Conservation (phyloP, 345 rosid species). For the Citrus unshiu region DNA sequence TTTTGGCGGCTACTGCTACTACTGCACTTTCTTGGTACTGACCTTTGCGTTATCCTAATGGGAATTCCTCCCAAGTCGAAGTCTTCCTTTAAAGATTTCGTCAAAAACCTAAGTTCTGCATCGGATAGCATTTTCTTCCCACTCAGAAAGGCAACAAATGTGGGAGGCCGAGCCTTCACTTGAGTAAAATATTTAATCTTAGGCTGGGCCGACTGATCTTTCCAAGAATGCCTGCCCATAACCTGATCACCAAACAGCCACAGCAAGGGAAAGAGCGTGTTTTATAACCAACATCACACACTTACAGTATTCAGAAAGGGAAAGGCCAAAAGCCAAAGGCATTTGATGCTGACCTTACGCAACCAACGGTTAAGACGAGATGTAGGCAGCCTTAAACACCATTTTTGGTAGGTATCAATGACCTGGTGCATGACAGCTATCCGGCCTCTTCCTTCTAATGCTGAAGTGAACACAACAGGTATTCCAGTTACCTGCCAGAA, state of each 20-base stretch:
- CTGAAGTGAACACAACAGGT: slow-evolving; percentile 82
- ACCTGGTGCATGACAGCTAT: slow-evolving; percentile 71
- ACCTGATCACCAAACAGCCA: slow-evolving; percentile 39
- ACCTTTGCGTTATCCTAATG: slow-evolving; percentile 77
- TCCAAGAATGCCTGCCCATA: slow-evolving; percentile 97
- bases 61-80: slow-evolving; percentile 94
- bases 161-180: slow-evolving; percentile 98
- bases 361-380: slow-evolving; percentile 93
- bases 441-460: slow-evolving; percentile 85
- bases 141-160: slow-evolving; percentile 79
- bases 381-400: slow-evolving; percentile 89
- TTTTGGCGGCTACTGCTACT: slow-evolving; percentile 22
- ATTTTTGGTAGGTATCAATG: slow-evolving; percentile 64
- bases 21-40: slow-evolving; percentile 28
- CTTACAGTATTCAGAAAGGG: neutral
- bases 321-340: neutral
- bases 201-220: slow-evolving; percentile 78
- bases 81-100: slow-evolving; percentile 86
- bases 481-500: slow-evolving; percentile 69
- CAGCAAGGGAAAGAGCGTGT: neutral
- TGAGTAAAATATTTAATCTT: slow-evolving; percentile 95
- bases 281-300: neutral
- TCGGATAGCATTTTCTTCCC: slow-evolving; percentile 66
- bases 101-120: slow-evolving; percentile 73
- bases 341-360: slow-evolving; percentile 51